These are phyloP conservation scores for Inga leiocalycina DNA, from an alignment of 306 rosid species.

Conservation along the genomic window DNA sequence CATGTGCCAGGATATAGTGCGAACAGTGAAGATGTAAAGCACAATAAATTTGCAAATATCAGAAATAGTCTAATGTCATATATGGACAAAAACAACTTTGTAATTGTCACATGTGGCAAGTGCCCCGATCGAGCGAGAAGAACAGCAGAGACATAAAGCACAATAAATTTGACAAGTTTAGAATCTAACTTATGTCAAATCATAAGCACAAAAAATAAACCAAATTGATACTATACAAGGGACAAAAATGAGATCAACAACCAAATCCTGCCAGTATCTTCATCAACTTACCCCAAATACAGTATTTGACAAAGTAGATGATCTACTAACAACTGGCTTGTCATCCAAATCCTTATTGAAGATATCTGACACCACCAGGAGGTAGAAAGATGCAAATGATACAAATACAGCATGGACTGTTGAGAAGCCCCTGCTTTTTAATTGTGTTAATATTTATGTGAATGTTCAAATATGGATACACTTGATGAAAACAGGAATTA, in stretches of 20 bases:
- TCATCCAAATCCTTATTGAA: slow-evolving; percentile 52
- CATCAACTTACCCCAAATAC: slow-evolving; percentile 70
- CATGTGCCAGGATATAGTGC: neutral
- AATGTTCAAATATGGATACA: slow-evolving; percentile 29
- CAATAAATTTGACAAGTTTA: neutral
- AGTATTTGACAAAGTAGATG: slow-evolving; percentile 75
- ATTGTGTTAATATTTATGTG: slow-evolving; percentile 19
- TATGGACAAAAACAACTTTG: neutral
- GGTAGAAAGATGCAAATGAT: slow-evolving; percentile 67
- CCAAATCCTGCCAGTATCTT: slow-evolving; percentile 22
- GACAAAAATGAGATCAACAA: slow-evolving; percentile 7
- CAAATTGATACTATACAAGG: neutral
- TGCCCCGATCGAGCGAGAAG: neutral
- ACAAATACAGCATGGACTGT: slow-evolving; percentile 84
- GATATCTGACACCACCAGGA: slow-evolving; percentile 62
- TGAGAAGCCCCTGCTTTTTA: slow-evolving; percentile 80
- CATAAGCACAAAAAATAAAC: neutral
- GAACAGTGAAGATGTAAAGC: slow-evolving; percentile 20
- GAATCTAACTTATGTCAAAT: slow-evolving; percentile 11
- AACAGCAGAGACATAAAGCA: slow-evolving; percentile 13
- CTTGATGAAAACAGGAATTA: slow-evolving; percentile 20
- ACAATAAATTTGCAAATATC: neutral
- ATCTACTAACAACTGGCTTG: slow-evolving; percentile 55
- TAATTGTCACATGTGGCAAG: neutral
- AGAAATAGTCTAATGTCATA: slow-evolving; percentile 6